Base-by-base conservation (phyloP, 768 basidiomycete species). In the Mycena albidolilacea region DNA sequence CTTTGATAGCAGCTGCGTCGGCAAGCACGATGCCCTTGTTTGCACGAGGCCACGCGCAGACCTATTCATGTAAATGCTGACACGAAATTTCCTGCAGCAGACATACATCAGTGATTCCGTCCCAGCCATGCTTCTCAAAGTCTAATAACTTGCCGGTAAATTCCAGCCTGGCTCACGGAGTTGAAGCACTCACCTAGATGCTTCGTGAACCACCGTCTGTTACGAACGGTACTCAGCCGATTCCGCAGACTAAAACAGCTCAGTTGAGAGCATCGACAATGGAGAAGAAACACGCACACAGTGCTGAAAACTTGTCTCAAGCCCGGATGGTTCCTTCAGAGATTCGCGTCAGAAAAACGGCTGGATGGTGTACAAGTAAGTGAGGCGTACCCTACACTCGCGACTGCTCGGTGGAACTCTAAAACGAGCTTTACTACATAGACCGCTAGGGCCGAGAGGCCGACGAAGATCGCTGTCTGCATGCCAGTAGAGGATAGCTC, bases 161-260 rank as follows among this genome's bases (percentile, higher is more conserved):
- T 55, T 55, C 54, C 54, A 55, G 54, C 54, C 54, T 30, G 23
- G 54, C 23, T 55, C 54, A 55, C 10, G 7, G 54, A 55, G 54
- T 55, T 55, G 54, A 55, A 55, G 54, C 54, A 55, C 54, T 55
- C 54, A 55, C 54, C 54, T 30, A 55, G 54, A 55, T 55, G 54
- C 54, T 55, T 55, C 54, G 23, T 55, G 54, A 12, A 55, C 54
- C 54, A 55, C 23, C 10, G 30, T 23, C 54, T 55, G 54, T 55
- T 30, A 55, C 54, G 54, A 55, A 21, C 54, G 4, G 54, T 23
- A 23, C 54, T 55, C 54, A 55, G 54, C 54, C 54, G 23, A 55
- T 55, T 55, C 30, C 54, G 23, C 54, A 55, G 54, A 55, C 54
- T 55, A 55, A 55, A 55, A 55, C 54, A 23, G 54, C 54, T 55